Evolutionary conservation across 768 basidiomycete genomes (phyloP), one percentile per base, ranked within the genome.

Genomic region (Auricularia sp.): DNA sequence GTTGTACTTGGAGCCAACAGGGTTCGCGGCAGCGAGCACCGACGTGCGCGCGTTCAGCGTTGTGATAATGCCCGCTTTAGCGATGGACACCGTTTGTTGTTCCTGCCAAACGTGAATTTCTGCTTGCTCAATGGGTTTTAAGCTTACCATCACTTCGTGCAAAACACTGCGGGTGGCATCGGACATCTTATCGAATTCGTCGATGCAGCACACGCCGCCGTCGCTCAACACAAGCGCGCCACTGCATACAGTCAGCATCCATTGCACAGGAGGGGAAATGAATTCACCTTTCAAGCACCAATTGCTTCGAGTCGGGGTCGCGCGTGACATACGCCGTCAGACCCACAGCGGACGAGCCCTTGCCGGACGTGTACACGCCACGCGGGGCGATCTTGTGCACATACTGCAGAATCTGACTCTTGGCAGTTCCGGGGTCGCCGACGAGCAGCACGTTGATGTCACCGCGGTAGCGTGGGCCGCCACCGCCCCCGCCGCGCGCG

Each of bases 361-460:
- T 98, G 10, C 97, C 97, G 2, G 94, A 97, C 0, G 97, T 92
- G 75, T 93, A 99, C 7, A 99, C 96, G 39, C 97, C 97, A 64
- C 97, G 83, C 39, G 97, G 97, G 0, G 97, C 96, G 66, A 99
- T 94, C 77, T 98, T 96, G 77, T 99, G 95, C 0, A 99, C 97
- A 74, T 98, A 98, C 93, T 98, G 70, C 39, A 99, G 74, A 67
- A 99, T 94, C 73, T 99, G 97, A 51, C 89, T 92, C 78, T 99
- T 99, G 80, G 87, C 88, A 29, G 90, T 91, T 81, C 97, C 97
- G 12, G 97, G 97, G 74, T 99, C 96, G 70, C 97, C 97, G 47
- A 99, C 96, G 51, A 98, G 84, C 16, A 99, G 76, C 10, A 99
- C 91, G 68, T 99, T 99, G 78, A 99, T 97, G 74, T 99, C 97